Evolutionary conservation across 352 stramenopile species (phyloP), one percentile per base, ranked within the genome.

Genomic region (Phytophthora cryptogea): DNA sequence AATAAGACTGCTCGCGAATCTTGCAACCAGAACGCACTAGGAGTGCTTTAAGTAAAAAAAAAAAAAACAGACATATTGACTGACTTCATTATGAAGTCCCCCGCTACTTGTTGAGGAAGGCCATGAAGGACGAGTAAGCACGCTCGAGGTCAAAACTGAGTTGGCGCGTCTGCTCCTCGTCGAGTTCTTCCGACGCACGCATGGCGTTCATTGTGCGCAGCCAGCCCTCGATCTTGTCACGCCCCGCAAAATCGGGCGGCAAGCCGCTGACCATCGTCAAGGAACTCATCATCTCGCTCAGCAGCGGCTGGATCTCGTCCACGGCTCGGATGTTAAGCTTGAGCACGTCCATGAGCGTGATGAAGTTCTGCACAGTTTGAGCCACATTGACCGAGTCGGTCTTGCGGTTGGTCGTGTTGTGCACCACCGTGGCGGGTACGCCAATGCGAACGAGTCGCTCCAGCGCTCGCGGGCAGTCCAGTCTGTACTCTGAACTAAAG

Each of bases 301-400:
- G 68, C 42, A 98, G 70, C 46, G 96, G 97, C 76, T 99, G 96
- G 46, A 99, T 90, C 74, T 99, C 96, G 76, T 99, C 96, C 41
- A 99, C 96, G 5, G 96, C 96, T 41, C 96, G 88, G 67, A 98
- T 96, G 68, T 98, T 97, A 40, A 99, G 83, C 69, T 98, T 98
- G 41, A 99, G 89, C 37, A 96, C 93, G 72, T 99, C 97, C 95
- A 99, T 99, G 47, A 97, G 79, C 20, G 96, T 99, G 76, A 99
- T 99, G 66, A 99, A 99, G 70, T 96, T 90, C 83, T 99, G 93
- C 49, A 94, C 95, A 17, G 95, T 98, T 70, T 99, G 95, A 4
- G 96, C 94, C 28, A 96, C 96, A 72, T 92, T 93, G 60, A 97
- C 89, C 37, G 84, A 93, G 60, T 97, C 87, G 13, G 78, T 89